phyloP scores from a whole-genome alignment of 768 basidiomycete genomes.

The Rhizopogon rudus region DNA sequence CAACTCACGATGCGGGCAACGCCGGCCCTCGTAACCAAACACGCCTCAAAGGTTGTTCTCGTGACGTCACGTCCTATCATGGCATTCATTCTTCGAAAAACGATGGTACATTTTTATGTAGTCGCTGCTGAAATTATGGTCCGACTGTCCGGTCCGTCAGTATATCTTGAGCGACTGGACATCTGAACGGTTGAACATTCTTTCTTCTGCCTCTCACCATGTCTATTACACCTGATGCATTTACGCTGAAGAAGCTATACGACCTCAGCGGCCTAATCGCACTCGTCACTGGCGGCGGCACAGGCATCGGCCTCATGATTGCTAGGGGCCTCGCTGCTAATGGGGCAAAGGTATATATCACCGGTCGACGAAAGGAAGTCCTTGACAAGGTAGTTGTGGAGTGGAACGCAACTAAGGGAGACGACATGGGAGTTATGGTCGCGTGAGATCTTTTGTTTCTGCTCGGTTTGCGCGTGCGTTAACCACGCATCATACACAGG shows the following conservation, averaged over 20 bases:
- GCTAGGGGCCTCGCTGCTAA: slow-evolving; percentile 68
- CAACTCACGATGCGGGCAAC: no score
- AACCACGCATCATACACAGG: slow-evolving; percentile 27
- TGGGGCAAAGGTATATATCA: slow-evolving; percentile 80
- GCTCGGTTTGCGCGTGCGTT: slow-evolving; percentile 1
- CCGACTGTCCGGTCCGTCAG: no score
- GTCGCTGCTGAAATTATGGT: no score
- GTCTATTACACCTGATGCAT: slow-evolving; percentile 14
- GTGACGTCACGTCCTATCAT: no score
- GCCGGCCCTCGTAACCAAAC: no score
- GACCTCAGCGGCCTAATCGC: slow-evolving; percentile 55
- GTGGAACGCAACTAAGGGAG: slow-evolving; percentile 36
- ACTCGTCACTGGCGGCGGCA: slow-evolving; percentile 45
- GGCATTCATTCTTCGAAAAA: no score
- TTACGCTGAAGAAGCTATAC: slow-evolving; percentile 30
- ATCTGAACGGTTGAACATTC: no score
- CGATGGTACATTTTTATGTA: no score
- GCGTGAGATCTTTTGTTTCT: slow-evolving; percentile 39
- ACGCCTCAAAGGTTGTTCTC: no score
- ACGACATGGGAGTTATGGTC: slow-evolving; percentile 43
- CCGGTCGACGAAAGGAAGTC: slow-evolving; percentile 61
- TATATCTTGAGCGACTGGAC: no score
- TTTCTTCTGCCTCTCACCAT: slow-evolving; percentile 8
- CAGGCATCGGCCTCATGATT: slow-evolving; percentile 61
- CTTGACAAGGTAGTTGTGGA: slow-evolving; percentile 51